These are phyloP conservation scores for Glaciozyma antarctica DNA, from an alignment of 768 basidiomycete genomes.

Conservation along the genomic window DNA sequence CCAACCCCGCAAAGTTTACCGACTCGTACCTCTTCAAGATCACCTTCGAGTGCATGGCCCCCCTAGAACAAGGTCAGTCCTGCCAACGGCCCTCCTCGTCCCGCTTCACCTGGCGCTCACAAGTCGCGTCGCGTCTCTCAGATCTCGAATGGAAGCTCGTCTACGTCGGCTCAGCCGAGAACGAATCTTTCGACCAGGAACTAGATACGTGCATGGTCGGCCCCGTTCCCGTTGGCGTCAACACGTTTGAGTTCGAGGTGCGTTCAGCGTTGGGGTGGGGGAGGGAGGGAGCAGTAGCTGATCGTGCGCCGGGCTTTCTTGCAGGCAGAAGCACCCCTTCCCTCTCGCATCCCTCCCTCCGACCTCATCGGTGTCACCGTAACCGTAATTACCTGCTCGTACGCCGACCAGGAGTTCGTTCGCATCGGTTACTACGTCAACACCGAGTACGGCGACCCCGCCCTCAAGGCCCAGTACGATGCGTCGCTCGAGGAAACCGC, in stretches of 20 bases:
- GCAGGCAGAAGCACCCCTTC: conserved; percentile 64
- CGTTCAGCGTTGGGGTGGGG: neutral
- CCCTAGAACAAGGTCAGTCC: conserved; percentile 68
- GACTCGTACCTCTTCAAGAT: conserved; percentile 88
- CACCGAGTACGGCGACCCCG: conserved; percentile 93
- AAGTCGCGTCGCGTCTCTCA: conserved; percentile 5
- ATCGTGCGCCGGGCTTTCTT: neutral
- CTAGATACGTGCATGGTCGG: conserved; percentile 96
- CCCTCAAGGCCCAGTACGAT: conserved; percentile 60
- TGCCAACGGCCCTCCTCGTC: neutral
- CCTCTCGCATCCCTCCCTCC: conserved; percentile 69
- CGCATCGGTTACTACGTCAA: conserved; percentile 99
- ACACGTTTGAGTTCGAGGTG: conserved; percentile 85
- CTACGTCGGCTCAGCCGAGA: conserved; percentile 87
- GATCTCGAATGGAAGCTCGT: conserved; percentile 98
- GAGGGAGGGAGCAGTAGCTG: neutral
- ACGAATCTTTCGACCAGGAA: conserved; percentile 89
- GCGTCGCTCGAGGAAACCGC: conserved; percentile 23
- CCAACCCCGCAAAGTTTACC: conserved; percentile 53
- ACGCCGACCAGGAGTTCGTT: conserved; percentile 97
- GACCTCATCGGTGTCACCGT: conserved; percentile 95
- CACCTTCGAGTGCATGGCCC: conserved; percentile 92
- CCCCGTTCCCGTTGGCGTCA: conserved; percentile 90
- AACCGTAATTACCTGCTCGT: conserved; percentile 90
- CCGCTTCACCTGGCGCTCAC: neutral